Conservation (phyloP, 305 asterid genomes). For the Solanum hybrid region DNA sequence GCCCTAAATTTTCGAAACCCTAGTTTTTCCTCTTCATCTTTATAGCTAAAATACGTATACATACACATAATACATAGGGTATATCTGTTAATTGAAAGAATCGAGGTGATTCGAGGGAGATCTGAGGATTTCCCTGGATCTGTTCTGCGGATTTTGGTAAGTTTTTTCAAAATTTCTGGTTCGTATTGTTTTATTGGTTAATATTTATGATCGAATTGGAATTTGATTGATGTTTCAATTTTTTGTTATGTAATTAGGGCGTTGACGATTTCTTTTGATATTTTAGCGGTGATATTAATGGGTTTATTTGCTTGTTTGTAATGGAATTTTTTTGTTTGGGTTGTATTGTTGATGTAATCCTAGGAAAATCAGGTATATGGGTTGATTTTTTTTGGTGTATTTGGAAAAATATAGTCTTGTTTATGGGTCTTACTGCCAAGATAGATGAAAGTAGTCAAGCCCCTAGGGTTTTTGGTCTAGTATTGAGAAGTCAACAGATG, state of each 20-base stretch:
- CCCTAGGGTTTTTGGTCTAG: not conserved
- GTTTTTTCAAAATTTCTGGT: not conserved
- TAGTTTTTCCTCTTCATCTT: not conserved
- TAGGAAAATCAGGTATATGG: not conserved
- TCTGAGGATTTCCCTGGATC: conserved; percentile 9
- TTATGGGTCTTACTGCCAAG: not conserved
- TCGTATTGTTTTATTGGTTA: not conserved
- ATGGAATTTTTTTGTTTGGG: not conserved
- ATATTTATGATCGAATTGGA: not conserved
- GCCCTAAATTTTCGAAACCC: conserved; percentile 2
- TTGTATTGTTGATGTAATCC: not conserved
- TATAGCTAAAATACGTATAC: not conserved
- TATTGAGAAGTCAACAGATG: not conserved
- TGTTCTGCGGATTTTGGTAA: not conserved
- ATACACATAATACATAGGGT: not conserved
- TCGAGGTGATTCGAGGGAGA: not conserved
- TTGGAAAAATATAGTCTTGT: not conserved
- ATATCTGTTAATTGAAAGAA: not conserved
- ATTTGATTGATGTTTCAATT: not conserved
- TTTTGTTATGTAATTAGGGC: not conserved
- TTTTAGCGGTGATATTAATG: not conserved
- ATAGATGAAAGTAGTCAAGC: not conserved
- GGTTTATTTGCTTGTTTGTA: not conserved
- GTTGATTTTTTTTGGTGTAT: not conserved
- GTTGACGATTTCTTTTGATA: not conserved